phyloP scores from a whole-genome alignment of 2,329 filamentous ascomycete genomes.

The Arthrobotrys sphaeroides region DNA sequence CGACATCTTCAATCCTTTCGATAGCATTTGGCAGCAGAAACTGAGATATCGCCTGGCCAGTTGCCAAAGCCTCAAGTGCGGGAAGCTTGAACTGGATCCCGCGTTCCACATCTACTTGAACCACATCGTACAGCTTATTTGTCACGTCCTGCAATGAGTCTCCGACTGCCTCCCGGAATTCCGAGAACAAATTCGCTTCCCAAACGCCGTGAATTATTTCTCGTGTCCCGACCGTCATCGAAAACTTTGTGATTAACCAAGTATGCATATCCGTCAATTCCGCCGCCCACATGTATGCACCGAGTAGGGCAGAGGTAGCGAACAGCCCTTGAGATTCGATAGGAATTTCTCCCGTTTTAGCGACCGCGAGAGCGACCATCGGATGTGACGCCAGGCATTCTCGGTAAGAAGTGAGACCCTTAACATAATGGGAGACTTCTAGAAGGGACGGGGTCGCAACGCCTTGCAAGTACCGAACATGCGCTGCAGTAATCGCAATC shows the following conservation, averaged over 20 bases:
- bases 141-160: slow-evolving; percentile 13
- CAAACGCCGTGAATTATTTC: slow-evolving; percentile 20
- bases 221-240: slow-evolving; percentile 35
- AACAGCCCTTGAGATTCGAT: slow-evolving; percentile 10
- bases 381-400: background rate
- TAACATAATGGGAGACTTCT: slow-evolving; percentile 47
- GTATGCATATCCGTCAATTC: slow-evolving; percentile 30
- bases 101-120: background rate
- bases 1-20: background rate
- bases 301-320: slow-evolving; percentile 29
- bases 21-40: background rate
- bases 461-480: slow-evolving; percentile 25
- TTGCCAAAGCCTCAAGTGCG: slow-evolving; percentile 41
- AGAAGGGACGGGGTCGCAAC: slow-evolving; percentile 22
- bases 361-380: background rate
- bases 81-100: slow-evolving; percentile 7
- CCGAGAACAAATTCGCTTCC: slow-evolving; percentile 2
- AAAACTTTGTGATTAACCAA: slow-evolving; percentile 32
- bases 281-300: slow-evolving; percentile 33
- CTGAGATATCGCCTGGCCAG: slow-evolving; percentile 53
- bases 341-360: background rate
- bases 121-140: background rate
- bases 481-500: slow-evolving; percentile 26
- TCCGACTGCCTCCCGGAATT: slow-evolving; percentile 29
- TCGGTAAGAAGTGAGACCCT: slow-evolving; percentile 20